Base-by-base conservation (phyloP, 2,329 filamentous ascomycete genomes). In the Colletotrichum falcatum region DNA sequence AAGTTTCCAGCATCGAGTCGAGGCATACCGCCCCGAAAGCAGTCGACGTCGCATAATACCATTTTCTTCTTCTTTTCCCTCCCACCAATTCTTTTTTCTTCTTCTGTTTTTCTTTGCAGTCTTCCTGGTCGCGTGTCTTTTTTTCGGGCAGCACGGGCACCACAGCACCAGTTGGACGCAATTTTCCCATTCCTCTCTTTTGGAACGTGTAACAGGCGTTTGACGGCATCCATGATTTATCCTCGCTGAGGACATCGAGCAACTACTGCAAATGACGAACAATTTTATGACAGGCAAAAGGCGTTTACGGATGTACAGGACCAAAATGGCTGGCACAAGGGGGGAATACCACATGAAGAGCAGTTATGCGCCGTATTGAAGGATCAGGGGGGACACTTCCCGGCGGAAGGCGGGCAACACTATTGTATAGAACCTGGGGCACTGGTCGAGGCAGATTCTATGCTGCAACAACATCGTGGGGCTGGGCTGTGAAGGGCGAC, bases 271-370 rank as follows among this genome's bases (percentile, higher is more conserved):
- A 26, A 67, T 70, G n/a, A 70, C 51, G 64, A 70, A 60, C 58
- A 67, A 59, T 46, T 63, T 70, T 39, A 70, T 53, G 67, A 70
- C 48, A 23, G 51, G 35, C 33, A 53, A 42, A 55, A 67, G 67
- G 67, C 64, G 67, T 70, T 70, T 58, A 67, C 35, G 64, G 64
- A 58, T 70, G 53, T 42, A 59, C 26, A 33, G 51, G 58, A 30
- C 54, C 61, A 67, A 67, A 62, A 35, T 48, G n/a, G 44, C 35
- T 28, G 55, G 20, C n/a, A 42, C 16, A 7, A 42, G 18, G 39
- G 46, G 28, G 44, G 28, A 20, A 55, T 28, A 67, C 59, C 35
- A 61, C 44, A 51, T 33, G 26, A 11, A 46, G n/a, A 53, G 5
- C n/a, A 55, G 63, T 35, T 26, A 61, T 33, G 54, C 26, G 37